phyloP scores from a whole-genome alignment of 345 rosid species.

The Syzygium grande region DNA sequence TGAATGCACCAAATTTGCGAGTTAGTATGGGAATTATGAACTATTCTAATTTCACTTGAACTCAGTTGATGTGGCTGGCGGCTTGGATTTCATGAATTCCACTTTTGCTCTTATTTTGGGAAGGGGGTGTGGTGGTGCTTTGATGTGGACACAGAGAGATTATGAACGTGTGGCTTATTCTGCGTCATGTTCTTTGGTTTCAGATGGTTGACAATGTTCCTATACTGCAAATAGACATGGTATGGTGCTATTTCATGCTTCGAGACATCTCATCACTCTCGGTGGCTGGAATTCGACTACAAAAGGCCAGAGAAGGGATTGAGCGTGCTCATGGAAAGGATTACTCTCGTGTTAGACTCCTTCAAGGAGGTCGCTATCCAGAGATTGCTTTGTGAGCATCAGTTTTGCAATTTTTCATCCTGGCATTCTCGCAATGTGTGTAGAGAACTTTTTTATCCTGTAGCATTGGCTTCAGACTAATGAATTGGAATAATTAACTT shows the following conservation, averaged over 20 bases:
- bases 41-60: neutral
- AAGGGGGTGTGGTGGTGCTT: neutral
- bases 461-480: neutral
- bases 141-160: neutral
- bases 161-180: neutral
- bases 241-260: conserved; percentile 96
- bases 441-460: neutral
- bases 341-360: conserved; percentile 71
- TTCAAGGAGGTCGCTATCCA: conserved; percentile 68
- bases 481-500: neutral
- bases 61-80: neutral
- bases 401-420: neutral
- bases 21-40: neutral
- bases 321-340: conserved; percentile 93
- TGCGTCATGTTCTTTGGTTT: neutral
- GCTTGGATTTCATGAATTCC: neutral
- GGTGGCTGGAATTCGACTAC: conserved; percentile 78
- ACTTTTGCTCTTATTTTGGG: neutral
- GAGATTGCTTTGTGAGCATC: conserved; percentile 73
- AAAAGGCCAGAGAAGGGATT: conserved; percentile 81
- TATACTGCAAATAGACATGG: conserved; percentile 93
- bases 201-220: conserved; percentile 86
- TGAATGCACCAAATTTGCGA: neutral
- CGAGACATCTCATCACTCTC: conserved; percentile 76
- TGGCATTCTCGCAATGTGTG: neutral